phyloP scores from a whole-genome alignment of 139 green algal species.

The Haematococcus sp. region DNA sequence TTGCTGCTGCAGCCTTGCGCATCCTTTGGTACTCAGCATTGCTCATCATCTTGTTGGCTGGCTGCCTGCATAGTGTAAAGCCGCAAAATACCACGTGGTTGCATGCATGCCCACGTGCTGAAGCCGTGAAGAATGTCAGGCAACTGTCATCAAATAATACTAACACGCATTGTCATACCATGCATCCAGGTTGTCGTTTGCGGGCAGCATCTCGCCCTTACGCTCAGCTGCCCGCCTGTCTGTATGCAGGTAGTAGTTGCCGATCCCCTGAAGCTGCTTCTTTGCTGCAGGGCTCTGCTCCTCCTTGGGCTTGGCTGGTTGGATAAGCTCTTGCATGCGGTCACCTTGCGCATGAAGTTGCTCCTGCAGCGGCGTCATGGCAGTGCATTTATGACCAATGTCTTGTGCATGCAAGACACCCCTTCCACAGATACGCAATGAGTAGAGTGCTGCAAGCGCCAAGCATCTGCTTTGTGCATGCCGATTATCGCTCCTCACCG shows the following conservation, averaged over 20 bases:
- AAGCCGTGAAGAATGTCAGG: no score
- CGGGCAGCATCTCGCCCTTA: not conserved
- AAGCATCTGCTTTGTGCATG: not conserved
- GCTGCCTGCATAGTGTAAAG: no score
- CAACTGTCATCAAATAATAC: no score
- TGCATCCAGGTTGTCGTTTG: not conserved
- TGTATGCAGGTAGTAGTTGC: conserved; percentile 8
- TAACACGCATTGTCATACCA: no score
- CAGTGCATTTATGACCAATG: no score
- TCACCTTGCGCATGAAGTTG: not conserved
- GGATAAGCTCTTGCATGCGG: conserved; percentile 2
- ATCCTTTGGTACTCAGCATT: no score
- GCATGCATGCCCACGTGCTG: no score
- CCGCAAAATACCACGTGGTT: no score
- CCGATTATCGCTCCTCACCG: not conserved
- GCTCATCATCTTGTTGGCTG: no score
- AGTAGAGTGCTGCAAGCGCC: not conserved
- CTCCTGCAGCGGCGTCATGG: not conserved
- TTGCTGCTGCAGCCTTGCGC: no score
- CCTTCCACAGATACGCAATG: no score
- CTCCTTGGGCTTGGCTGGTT: not conserved
- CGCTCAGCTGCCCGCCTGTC: not conserved
- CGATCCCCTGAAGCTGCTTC: not conserved
- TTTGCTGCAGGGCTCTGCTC: not conserved
- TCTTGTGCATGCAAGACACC: no score